These are phyloP conservation scores for Rhinocladiella similis DNA, from an alignment of 2,329 filamentous ascomycete genomes.

Conservation along the genomic window DNA sequence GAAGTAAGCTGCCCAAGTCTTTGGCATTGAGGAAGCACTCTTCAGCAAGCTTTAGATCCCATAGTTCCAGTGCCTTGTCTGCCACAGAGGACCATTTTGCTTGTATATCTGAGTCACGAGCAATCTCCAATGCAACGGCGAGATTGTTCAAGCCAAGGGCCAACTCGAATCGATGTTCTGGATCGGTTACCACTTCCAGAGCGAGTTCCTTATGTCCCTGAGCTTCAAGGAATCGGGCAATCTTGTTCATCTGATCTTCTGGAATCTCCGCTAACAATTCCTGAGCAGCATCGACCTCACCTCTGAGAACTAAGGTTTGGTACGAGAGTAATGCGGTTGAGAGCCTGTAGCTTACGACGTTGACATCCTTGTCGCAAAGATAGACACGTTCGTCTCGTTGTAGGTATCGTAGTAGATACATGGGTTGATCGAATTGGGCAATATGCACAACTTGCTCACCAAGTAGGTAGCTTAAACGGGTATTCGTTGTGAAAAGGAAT, in stretches of 20 bases:
- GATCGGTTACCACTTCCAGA: conserved; percentile 88
- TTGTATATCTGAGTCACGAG: conserved; percentile 79
- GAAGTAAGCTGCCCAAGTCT: conserved; percentile 83
- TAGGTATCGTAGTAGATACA: conserved; percentile 95
- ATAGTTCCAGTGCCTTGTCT: conserved; percentile 80
- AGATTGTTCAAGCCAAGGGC: conserved; percentile 80
- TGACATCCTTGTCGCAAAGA: conserved; percentile 92
- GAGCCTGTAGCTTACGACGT: conserved; percentile 83
- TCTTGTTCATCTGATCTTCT: conserved; percentile 94
- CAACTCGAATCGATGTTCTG: conserved; percentile 95
- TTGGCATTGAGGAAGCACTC: conserved; percentile 92
- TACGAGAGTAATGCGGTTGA: conserved; percentile 94
- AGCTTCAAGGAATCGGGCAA: conserved; percentile 93
- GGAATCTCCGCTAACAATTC: conserved; percentile 84
- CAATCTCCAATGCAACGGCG: conserved; percentile 80
- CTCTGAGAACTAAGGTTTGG: conserved; percentile 90
- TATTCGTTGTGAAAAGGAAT: conserved; percentile 97
- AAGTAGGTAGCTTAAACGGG: conserved; percentile 96
- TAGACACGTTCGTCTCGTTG: conserved; percentile 95
- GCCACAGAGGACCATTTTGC: conserved; percentile 99
- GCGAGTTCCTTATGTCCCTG: conserved; percentile 97
- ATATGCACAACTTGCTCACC: conserved; percentile 98
- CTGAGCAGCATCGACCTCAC: conserved; percentile 86
- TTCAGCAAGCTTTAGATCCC: conserved; percentile 84
- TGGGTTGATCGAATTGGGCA: conserved; percentile 91